Conservation (phyloP, 192 early-diverging fungal genomes). For the Phlyctochytrium bullatum region DNA sequence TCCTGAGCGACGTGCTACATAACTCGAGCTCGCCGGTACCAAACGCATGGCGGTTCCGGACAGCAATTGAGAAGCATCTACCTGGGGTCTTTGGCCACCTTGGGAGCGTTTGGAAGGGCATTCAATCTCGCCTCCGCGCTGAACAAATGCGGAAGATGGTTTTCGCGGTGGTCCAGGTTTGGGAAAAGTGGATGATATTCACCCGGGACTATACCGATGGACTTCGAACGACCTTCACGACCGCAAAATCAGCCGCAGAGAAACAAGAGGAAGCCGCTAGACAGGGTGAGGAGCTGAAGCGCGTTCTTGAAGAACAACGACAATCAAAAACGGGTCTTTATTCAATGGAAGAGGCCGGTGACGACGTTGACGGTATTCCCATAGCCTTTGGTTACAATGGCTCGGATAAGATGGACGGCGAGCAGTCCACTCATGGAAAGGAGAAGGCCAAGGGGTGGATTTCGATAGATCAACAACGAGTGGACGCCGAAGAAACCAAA, state of each 20-base stretch:
- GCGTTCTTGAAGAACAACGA: constrained; percentile 1
- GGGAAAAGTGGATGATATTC: constrained; percentile 92
- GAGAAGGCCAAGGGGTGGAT: background rate
- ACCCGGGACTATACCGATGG: constrained; percentile 63
- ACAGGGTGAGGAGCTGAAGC: background rate
- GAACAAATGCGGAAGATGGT: constrained; percentile 66
- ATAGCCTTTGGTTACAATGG: constrained; percentile 1
- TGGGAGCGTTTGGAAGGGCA: constrained; percentile 59
- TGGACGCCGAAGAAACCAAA: background rate
- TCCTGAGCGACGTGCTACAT: constrained; percentile 89
- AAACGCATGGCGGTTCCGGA: constrained; percentile 86
- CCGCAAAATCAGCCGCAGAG: background rate
- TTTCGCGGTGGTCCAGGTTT: constrained; percentile 69
- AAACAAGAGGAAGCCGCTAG: constrained; percentile 9
- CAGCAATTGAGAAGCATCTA: constrained; percentile 61
- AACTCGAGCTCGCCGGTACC: constrained; percentile 75
- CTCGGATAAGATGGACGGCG: background rate
- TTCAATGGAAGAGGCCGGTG: background rate
- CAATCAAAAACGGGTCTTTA: background rate
- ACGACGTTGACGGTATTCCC: constrained; percentile 50
- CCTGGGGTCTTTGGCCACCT: constrained; percentile 68
- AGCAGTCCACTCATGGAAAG: background rate
- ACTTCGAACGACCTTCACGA: constrained; percentile 49
- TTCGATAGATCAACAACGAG: background rate
- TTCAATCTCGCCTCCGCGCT: constrained; percentile 74